A percentile compares a stretch with the other conserved stretches of the same genome.
Conservation (phyloP, 1,284 basidiomycete genomes). For the Cryptococcus sp. region DNA sequence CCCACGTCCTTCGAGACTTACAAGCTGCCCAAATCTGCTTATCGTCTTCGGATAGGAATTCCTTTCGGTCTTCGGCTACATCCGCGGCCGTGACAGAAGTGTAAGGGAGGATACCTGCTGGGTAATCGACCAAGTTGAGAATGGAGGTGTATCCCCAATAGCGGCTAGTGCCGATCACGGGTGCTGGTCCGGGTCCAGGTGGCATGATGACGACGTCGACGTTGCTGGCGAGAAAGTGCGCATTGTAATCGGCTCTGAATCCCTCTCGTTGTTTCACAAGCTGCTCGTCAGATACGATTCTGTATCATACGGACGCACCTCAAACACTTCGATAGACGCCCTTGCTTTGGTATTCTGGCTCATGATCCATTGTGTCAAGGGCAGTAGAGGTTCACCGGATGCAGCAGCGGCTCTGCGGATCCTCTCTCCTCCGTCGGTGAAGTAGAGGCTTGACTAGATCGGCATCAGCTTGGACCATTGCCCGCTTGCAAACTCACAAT, state of each 20-base stretch:
- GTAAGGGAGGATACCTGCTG: constrained; percentile 68
- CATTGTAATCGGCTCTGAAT: constrained; percentile 31
- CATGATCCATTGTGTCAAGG: constrained; percentile 44
- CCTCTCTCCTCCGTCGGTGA: constrained; percentile 41
- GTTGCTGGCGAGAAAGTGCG: constrained; percentile 26
- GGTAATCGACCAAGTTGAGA: constrained; percentile 71
- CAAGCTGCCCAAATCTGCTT: constrained; percentile 59
- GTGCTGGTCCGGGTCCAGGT: constrained; percentile 41
- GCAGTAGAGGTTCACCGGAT: constrained; percentile 40
- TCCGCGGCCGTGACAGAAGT: constrained; percentile 59
- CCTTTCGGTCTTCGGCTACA: constrained; percentile 38
- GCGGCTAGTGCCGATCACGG: constrained; percentile 37
- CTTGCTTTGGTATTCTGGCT: constrained; percentile 21
- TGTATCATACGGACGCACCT: constrained; percentile 23
- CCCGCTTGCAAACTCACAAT: not conserved
- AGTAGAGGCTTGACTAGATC: constrained; percentile 32
- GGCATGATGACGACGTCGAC: constrained; percentile 50
- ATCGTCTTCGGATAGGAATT: constrained; percentile 59
- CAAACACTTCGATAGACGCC: constrained; percentile 28
- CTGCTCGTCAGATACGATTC: constrained; percentile 13
- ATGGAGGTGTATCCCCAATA: constrained; percentile 61
- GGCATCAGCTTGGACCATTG: too few relatives aligned
- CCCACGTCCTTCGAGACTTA: constrained; percentile 45
- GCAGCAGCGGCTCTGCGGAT: constrained; percentile 22
- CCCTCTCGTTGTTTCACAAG: constrained; percentile 37